Evolutionary conservation across 169 alveolate genomes (phyloP).

Genomic region (Plasmodium vinckei): DNA sequence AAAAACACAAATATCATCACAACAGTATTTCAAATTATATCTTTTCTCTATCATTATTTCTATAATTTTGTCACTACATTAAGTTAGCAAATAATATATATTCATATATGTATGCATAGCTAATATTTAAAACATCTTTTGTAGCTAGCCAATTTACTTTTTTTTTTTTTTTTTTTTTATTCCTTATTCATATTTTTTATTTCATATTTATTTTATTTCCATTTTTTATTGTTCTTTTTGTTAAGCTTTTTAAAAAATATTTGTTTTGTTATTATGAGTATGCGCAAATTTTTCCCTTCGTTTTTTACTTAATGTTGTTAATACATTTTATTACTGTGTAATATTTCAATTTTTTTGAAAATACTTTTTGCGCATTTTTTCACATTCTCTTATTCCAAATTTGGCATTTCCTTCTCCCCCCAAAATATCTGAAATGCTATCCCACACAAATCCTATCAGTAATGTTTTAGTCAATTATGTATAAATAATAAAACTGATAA

Average conservation of each 20-base stretch:
- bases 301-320: neutral
- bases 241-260: neutral
- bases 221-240: neutral
- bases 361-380: neutral
- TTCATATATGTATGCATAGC: too few species aligned
- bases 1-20: constrained; percentile 66
- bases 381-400: neutral
- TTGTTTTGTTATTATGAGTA: too few species aligned
- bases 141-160: neutral
- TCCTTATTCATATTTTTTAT: neutral
- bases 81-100: too few species aligned
- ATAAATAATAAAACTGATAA: neutral
- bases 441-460: too few species aligned
- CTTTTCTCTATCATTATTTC: constrained; percentile 33
- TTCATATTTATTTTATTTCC: neutral
- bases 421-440: neutral
- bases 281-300: too few species aligned
- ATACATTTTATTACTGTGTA: neutral
- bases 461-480: too few species aligned
- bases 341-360: neutral
- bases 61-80: neutral
- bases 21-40: constrained; percentile 67
- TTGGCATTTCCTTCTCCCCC: too few species aligned
- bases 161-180: neutral
- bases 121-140: neutral